Conservation (phyloP, 78 protist species). For the Dictyostelium intermedium region DNA sequence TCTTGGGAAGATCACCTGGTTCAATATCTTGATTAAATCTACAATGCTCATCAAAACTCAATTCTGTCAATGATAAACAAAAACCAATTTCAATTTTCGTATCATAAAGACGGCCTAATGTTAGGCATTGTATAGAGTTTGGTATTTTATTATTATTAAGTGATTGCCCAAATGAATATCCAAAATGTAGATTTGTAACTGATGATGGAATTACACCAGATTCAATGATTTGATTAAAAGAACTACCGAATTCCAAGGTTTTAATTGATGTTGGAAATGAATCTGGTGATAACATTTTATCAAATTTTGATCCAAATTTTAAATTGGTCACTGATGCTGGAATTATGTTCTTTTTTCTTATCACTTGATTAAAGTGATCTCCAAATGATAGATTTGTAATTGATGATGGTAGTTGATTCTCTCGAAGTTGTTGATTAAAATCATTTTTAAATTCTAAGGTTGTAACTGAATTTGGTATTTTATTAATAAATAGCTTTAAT, state of each 20-base stretch:
- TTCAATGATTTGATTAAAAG: background rate
- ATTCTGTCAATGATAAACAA: background rate
- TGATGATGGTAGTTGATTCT: background rate
- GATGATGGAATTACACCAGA: background rate
- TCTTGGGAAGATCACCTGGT: background rate
- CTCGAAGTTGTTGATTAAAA: background rate
- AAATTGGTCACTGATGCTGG: background rate
- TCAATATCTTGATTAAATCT: background rate
- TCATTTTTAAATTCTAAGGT: background rate
- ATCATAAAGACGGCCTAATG: background rate
- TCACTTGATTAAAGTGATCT: background rate
- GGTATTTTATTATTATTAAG: background rate
- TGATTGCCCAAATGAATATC: background rate
- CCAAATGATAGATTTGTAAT: background rate
- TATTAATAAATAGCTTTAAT: too few relatives aligned
- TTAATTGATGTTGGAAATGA: background rate
- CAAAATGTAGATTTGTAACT: background rate
- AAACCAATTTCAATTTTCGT: background rate
- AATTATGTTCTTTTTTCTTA: too few relatives aligned
- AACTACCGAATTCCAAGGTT: background rate
- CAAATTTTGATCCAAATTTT: background rate
- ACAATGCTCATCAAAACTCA: too few relatives aligned
- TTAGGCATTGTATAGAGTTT: background rate
- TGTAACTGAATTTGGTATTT: background rate
- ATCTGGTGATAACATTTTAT: background rate